phyloP scores from a whole-genome alignment of 1,284 basidiomycete species.

The Ustilago loliicola region DNA sequence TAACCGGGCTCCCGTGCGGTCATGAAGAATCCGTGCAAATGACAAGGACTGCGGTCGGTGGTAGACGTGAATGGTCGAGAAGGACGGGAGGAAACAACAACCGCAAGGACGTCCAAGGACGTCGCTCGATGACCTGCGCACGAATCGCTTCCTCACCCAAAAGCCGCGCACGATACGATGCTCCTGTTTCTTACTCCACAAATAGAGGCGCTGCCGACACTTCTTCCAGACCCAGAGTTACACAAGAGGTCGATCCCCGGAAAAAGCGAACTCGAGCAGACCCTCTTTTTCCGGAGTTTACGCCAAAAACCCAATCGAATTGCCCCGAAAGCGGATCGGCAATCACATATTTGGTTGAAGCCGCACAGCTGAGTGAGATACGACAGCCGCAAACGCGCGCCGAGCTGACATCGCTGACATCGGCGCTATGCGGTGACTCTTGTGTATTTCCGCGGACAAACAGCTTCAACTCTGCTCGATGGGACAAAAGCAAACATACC shows the following conservation, averaged over 20 bases:
- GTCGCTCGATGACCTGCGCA: neutral
- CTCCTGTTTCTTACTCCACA: neutral
- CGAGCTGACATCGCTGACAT: neutral
- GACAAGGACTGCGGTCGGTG: no score
- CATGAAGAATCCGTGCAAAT: no score
- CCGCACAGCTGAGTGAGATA: neutral
- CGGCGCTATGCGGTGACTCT: neutral
- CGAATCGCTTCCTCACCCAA: no score
- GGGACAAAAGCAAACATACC: no score
- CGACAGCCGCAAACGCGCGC: neutral
- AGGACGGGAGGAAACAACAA: neutral
- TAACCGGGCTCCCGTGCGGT: no score
- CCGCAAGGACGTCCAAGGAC: no score
- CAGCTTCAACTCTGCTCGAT: neutral
- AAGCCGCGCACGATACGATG: neutral
- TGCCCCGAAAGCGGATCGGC: neutral
- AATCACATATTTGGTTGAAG: neutral
- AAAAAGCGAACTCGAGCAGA: neutral
- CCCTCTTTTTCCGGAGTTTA: conserved; percentile 5
- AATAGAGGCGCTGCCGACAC: neutral
- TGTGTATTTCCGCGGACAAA: conserved; percentile 6
- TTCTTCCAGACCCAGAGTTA: conserved; percentile 1
- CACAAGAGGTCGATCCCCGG: conserved; percentile 8
- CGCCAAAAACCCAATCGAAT: neutral
- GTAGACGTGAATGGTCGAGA: neutral